A percentile compares a stretch with the other conserved stretches of the same genome.
Conservation (phyloP, 495 filamentous ascomycete genomes). For the Staphylotrichum longicolle region DNA sequence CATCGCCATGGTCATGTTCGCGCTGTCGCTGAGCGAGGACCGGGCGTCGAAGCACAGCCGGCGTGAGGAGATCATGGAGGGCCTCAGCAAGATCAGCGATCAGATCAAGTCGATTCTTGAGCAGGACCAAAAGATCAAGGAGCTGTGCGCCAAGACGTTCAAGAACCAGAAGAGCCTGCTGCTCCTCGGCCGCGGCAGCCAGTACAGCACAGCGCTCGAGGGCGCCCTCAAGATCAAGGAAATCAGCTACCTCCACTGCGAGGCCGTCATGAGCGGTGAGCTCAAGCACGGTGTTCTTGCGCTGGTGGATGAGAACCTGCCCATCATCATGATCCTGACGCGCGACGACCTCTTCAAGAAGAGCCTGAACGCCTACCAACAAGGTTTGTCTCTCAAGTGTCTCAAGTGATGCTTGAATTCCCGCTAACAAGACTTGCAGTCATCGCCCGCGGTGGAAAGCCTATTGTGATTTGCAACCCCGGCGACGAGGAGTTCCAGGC, state of each 20-base stretch:
- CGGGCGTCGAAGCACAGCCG: conserved; percentile 90
- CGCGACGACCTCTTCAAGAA: conserved; percentile 94
- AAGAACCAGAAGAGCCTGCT: conserved; percentile 96
- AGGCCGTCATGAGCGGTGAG: conserved; percentile 99
- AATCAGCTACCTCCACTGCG: conserved; percentile 98
- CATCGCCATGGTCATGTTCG: conserved; percentile 99
- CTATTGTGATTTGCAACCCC: conserved; percentile 97
- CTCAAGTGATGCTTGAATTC: conserved; percentile 94
- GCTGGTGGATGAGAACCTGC: conserved; percentile 94
- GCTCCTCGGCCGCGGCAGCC: conserved; percentile 87
- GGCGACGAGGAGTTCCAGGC: conserved; percentile 83
- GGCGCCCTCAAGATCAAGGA: conserved; percentile 99
- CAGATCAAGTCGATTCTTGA: conserved; percentile 90
- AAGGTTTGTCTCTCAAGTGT: conserved; percentile 58
- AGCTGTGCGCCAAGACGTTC: conserved; percentile 84
- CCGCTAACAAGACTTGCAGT: conserved; percentile 94
- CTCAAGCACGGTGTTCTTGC: conserved; percentile 97
- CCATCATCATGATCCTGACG: conserved; percentile 99
- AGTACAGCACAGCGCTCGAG: conserved; percentile 96
- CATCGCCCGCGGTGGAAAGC: conserved; percentile 87
- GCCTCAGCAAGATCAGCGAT: conserved; percentile 76
- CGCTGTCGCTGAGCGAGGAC: conserved; percentile 91
- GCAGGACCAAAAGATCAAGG: conserved; percentile 89
- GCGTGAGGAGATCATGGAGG: conserved; percentile 95
- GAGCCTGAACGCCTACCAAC: conserved; percentile 97